Evolutionary conservation across 345 rosid genomes (phyloP), one percentile per base, ranked within the genome.

Genomic region (Geranium rotundifolium): DNA sequence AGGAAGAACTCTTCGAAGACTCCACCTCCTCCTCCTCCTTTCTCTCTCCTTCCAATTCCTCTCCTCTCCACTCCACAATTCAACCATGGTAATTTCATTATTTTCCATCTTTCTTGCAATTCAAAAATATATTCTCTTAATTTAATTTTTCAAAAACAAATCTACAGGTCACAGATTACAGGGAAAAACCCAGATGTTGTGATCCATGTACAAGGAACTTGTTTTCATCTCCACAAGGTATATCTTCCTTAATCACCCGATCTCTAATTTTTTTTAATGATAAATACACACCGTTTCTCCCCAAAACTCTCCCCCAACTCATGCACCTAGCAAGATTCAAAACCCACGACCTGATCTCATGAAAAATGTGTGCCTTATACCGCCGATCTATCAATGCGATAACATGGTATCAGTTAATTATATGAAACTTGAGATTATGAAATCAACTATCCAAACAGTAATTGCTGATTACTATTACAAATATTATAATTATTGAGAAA

Each of bases 161-260:
- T 52, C 29, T 19, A 2, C 64, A 91, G 96, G 95, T 74, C 96
- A 31, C 54, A 62, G 72, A 81, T 59, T 34, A 73, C 73, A 1
- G 85, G 90, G 66, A 56, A 57, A 19, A 70, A 76, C 60, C 67
- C 92, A 16, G 79, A 87, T 57, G 95, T 82, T 30, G 17, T 72
- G 64, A 80, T 91, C 57, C 72, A 80, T 72, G 95, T 91, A 20
- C 77, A 75, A 52, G 85, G 82, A 76, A 85, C 80, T 0, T 70
- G 82, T 60, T 91, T 91, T 69, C 83, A 63, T 73, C 82, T 91
- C 19, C 96, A 86, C 60, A 89, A 84, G 98, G 96, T 89, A 27
- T 14, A 68, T 59, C 19, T 41, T 20, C 29, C 12, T 18, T 19
- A n/a, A n/a, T n/a, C n/a, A 0, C 56, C 16, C 31, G 9, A 3